Percentiles rank a stretch among this genome's conserved stretches.
phyloP scores from a whole-genome alignment of 164 flowering plant species.

The Piper betle region DNA sequence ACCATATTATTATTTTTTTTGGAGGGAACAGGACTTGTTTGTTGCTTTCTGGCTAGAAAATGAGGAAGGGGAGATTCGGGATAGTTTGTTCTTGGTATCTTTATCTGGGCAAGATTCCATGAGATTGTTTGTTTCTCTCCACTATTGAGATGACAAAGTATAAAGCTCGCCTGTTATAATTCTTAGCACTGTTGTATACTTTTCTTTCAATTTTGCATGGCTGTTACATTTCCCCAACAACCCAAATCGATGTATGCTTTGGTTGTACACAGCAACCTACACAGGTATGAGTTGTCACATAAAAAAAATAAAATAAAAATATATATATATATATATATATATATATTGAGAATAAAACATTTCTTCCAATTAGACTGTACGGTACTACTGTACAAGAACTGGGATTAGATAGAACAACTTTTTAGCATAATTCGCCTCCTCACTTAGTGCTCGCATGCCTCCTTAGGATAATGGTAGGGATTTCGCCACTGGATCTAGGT shows the following conservation, averaged over 20 bases:
- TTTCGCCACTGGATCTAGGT: background rate
- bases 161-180: too few relatives aligned
- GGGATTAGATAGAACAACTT: background rate
- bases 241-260: background rate
- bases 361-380: background rate
- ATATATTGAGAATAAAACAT: background rate
- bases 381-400: background rate
- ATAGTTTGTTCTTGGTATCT: slow-evolving; percentile 3
- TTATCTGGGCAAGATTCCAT: background rate
- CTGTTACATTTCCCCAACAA: background rate
- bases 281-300: too few relatives aligned
- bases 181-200: background rate
- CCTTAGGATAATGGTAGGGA: background rate
- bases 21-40: slow-evolving; percentile 7
- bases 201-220: background rate
- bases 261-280: too few relatives aligned
- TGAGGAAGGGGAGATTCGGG: background rate
- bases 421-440: background rate
- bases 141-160: background rate
- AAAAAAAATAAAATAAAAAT: too few relatives aligned
- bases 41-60: slow-evolving; percentile 7
- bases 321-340: too few relatives aligned
- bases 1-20: slow-evolving; percentile 12
- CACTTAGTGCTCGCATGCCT: background rate
- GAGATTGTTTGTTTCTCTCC: background rate